These are phyloP conservation scores for Kondoa subrosea DNA, from an alignment of 768 basidiomycete species.

Conservation along the genomic window DNA sequence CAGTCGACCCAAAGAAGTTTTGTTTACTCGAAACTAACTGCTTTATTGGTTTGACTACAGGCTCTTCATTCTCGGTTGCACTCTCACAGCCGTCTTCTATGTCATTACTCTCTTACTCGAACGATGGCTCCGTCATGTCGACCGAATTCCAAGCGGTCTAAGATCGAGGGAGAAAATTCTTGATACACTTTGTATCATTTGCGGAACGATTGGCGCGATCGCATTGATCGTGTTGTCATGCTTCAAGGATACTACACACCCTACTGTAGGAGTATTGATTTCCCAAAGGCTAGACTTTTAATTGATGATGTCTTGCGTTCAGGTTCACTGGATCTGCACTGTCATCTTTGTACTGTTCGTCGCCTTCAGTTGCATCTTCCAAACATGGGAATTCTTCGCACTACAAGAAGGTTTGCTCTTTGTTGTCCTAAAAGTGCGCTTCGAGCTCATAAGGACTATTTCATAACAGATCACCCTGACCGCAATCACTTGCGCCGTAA, in stretches of 20 bases:
- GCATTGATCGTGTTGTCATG: conserved; percentile 31
- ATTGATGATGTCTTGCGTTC: conserved; percentile 4
- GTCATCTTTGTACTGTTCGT: conserved; percentile 33
- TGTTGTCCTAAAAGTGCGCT: neutral
- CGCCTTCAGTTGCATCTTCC: conserved; percentile 33
- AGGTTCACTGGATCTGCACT: conserved; percentile 22
- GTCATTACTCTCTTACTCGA: conserved; percentile 31
- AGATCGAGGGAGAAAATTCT: conserved; percentile 24
- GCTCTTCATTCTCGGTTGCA: conserved; percentile 29
- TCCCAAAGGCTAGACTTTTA: neutral
- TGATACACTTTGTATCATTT: conserved; percentile 32
- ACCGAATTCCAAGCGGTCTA: conserved; percentile 33
- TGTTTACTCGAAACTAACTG: neutral
- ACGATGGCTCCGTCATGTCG: conserved; percentile 34
- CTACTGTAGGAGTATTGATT: neutral
- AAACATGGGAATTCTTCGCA: conserved; percentile 31
- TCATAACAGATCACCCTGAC: conserved; percentile 29
- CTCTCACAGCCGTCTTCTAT: conserved; percentile 29
- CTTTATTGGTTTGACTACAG: no score
- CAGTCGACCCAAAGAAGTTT: conserved; percentile 1
- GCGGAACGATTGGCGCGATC: conserved; percentile 30
- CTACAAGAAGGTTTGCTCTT: conserved; percentile 14
- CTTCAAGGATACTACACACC: conserved; percentile 29
- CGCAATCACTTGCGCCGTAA: conserved; percentile 30
- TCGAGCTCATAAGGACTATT: neutral